Evolutionary conservation across 2,329 filamentous ascomycete genomes (phyloP), one percentile per base, ranked within the genome.

Genomic region (Cladophialophora exuberans): DNA sequence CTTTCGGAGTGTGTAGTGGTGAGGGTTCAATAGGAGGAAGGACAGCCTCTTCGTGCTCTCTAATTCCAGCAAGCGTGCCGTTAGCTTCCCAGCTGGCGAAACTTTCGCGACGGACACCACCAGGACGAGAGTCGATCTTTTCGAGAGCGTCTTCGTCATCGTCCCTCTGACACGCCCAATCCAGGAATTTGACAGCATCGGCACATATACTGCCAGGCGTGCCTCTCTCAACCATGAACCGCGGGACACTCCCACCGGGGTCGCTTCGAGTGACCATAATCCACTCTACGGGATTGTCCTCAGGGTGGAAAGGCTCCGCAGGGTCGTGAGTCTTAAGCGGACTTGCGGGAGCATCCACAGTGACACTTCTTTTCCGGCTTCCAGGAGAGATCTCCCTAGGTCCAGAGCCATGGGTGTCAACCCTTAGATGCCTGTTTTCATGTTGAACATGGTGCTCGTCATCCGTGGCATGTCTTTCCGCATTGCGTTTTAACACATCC

Each of bases 181-280:
- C 83, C 11, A 94, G 69, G 63, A 96, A 95, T 70, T 92, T 94
- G 49, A 81, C 81, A 0, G 90, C 88, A 69, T 96, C 91, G 36
- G 79, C 79, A 22, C 90, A 81, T 64, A 96, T 94, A 30, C 89
- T 89, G 9, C 81, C 84, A 0, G 91, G 91, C 0, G 91, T 96
- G 25, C 88, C 89, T 67, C 89, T 85, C 66, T 96, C 91, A n/a
- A 96, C 89, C 80, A 96, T 86, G 73, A 94, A 96, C 11, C 89
- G 82, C 1, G 91, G 91, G 15, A 96, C 91, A 56, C 85, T 93
- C 48, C 91, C 91, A 9, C 91, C 91, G 2, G 91, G 90, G 64
- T 96, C 90, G 69, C 88, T 93, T 44, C 91, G 81, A 1, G 90
- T 96, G 15, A 96, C 84, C 91, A 96, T 96, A 57, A 94, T 82